These are phyloP conservation scores for Ceratobasidium sp. DNA, from an alignment of 1,284 basidiomycete species.

Conservation along the genomic window DNA sequence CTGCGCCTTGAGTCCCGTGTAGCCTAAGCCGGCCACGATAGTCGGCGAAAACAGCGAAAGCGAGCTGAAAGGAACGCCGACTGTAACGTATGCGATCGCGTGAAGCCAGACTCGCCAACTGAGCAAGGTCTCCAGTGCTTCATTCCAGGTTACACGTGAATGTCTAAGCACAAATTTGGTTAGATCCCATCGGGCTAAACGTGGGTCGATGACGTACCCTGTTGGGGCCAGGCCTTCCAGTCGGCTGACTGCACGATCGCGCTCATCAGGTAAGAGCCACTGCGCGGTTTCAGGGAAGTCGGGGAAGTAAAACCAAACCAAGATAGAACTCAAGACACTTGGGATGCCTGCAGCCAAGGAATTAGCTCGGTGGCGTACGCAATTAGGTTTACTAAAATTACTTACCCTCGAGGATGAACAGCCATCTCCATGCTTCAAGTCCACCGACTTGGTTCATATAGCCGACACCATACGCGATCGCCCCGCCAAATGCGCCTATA, in stretches of 20 bases:
- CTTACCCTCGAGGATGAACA: constrained; percentile 66
- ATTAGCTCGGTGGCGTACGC: not conserved
- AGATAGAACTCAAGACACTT: constrained; percentile 54
- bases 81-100: constrained; percentile 55
- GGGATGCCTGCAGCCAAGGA: constrained; percentile 16
- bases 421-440: constrained; percentile 60
- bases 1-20: constrained; percentile 64
- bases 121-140: constrained; percentile 33
- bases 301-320: constrained; percentile 61
- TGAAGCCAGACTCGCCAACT: constrained; percentile 36
- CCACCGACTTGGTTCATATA: constrained; percentile 56
- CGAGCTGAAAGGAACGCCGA: constrained; percentile 58
- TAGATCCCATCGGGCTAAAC: not conserved
- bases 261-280: constrained; percentile 58
- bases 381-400: constrained; percentile 55
- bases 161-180: not conserved
- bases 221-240: constrained; percentile 54
- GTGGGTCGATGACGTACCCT: not conserved
- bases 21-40: constrained; percentile 62
- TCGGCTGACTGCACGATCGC: constrained; percentile 54
- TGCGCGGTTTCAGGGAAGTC: constrained; percentile 63
- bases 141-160: constrained; percentile 24
- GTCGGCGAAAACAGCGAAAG: constrained; percentile 59
- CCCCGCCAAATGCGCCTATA: constrained; percentile 63
- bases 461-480: constrained; percentile 60